Evolutionary conservation across 345 rosid species (phyloP).

Genomic region (Rhizophora mangle): DNA sequence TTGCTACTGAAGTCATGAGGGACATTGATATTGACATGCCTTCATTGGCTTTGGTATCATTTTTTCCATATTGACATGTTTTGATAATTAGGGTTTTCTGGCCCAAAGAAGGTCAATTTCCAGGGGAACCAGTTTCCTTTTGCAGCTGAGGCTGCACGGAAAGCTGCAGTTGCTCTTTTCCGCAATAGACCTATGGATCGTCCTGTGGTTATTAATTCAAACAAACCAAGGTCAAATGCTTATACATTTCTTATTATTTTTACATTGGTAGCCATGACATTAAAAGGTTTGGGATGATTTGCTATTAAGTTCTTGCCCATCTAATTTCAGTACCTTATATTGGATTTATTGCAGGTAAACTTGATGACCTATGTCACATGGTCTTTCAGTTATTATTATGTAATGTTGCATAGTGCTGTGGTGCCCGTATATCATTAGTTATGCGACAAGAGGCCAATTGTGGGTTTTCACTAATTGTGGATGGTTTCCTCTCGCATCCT

Average conservation of each 20-base stretch:
- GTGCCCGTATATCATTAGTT: slow-evolving; percentile 13
- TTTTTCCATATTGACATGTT: neutral
- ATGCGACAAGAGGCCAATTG: slow-evolving; percentile 25
- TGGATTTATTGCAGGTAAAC: slow-evolving; percentile 46
- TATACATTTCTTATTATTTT: neutral
- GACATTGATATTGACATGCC: neutral
- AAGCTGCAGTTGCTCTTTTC: slow-evolving; percentile 49
- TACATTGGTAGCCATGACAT: neutral
- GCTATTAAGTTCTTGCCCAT: neutral
- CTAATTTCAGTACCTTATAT: neutral
- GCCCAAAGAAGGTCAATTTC: slow-evolving; percentile 72
- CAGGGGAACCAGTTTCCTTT: slow-evolving; percentile 61
- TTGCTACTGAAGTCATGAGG: too few relatives aligned
- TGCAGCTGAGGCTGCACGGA: slow-evolving; percentile 48
- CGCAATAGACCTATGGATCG: slow-evolving; percentile 49
- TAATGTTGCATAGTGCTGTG: slow-evolving; percentile 24
- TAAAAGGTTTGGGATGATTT: neutral
- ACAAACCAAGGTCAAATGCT: slow-evolving; percentile 57
- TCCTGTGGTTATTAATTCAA: slow-evolving; percentile 35
- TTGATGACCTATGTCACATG: slow-evolving; percentile 27
- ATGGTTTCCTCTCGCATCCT: slow-evolving; percentile 12
- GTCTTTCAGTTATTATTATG: slow-evolving; percentile 28
- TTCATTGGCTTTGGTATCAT: neutral
- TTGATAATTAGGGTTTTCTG: slow-evolving; percentile 54
- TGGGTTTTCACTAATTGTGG: slow-evolving; percentile 14